Conservation (phyloP, 2,329 filamentous ascomycete genomes). For the Alternaria conjuncta region DNA sequence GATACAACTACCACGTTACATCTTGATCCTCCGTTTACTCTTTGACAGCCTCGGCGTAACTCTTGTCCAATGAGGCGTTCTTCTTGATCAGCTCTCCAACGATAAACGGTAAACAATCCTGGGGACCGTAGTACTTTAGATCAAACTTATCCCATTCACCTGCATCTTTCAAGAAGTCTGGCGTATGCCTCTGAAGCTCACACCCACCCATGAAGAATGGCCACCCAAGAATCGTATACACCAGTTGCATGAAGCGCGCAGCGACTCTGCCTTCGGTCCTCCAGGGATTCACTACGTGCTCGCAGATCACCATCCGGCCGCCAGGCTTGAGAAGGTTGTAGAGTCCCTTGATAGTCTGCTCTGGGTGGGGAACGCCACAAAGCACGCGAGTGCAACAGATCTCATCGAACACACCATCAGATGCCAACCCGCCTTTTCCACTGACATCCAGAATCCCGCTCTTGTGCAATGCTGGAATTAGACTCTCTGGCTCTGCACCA, state of each 20-base stretch:
- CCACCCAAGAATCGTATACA: constrained; percentile 58
- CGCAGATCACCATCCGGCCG: constrained; percentile 61
- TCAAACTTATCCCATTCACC: constrained; percentile 59
- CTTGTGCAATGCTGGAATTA: constrained; percentile 54
- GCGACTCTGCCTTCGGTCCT: constrained; percentile 53
- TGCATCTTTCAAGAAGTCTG: constrained; percentile 50
- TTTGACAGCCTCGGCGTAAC: constrained; percentile 29
- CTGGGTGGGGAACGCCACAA: constrained; percentile 60
- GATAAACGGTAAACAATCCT: constrained; percentile 42
- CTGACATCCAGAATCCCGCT: constrained; percentile 47
- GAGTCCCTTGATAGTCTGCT: constrained; percentile 54
- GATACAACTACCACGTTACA: not conserved
- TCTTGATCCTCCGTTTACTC: constrained; percentile 2
- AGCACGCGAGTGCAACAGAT: constrained; percentile 62
- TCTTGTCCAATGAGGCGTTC: constrained; percentile 19
- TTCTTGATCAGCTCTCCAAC: constrained; percentile 48
- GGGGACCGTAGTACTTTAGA: constrained; percentile 48
- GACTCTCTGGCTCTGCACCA: constrained; percentile 54
- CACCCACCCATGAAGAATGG: constrained; percentile 61
- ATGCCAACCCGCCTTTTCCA: constrained; percentile 28
- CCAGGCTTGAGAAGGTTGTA: constrained; percentile 62
- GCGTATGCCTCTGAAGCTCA: constrained; percentile 58
- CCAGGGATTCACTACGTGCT: constrained; percentile 63
- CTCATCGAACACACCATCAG: constrained; percentile 59
- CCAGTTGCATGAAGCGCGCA: constrained; percentile 54